Conservation (phyloP, 106 monocot species). For the Platanthera zijinensis region DNA sequence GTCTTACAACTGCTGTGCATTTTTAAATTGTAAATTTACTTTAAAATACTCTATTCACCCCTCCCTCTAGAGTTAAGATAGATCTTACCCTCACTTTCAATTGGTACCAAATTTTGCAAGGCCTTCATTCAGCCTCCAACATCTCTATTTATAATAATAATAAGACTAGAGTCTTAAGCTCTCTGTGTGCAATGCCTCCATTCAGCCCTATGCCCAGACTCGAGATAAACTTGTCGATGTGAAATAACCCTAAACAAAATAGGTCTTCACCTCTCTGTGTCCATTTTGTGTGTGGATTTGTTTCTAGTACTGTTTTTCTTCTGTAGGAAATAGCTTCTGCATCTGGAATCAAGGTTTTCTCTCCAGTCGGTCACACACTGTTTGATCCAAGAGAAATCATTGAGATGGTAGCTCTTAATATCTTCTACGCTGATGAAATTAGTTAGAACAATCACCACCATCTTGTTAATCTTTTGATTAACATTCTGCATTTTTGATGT, state of each 20-base stretch:
- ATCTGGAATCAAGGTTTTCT: slow-evolving; percentile 58
- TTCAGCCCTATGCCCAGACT: slow-evolving; percentile 55
- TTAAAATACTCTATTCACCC: no score
- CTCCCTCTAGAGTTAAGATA: no score
- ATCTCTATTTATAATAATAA: no score
- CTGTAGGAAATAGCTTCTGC: slow-evolving; percentile 55
- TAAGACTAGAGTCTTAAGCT: no score
- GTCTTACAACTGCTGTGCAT: no score
- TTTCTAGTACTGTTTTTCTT: background rate
- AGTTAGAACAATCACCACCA: background rate
- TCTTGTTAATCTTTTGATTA: background rate
- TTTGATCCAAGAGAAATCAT: slow-evolving; percentile 67
- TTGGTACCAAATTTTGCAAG: no score
- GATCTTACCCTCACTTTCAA: no score
- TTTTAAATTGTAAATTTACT: no score
- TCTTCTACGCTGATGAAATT: no score
- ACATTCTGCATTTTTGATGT: background rate
- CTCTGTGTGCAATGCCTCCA: no score
- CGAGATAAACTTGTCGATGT: slow-evolving; percentile 55
- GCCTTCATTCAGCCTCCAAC: no score
- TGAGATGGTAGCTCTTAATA: slow-evolving; percentile 39
- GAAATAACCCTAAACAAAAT: background rate
- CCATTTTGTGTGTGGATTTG: background rate
- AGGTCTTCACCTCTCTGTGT: background rate
- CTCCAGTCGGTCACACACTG: slow-evolving; percentile 81